Percentiles rank a stretch among this genome's conserved stretches.
Evolutionary conservation across 495 filamentous ascomycete genomes (phyloP).

Genomic region (Staphylotrichum tortipilum): DNA sequence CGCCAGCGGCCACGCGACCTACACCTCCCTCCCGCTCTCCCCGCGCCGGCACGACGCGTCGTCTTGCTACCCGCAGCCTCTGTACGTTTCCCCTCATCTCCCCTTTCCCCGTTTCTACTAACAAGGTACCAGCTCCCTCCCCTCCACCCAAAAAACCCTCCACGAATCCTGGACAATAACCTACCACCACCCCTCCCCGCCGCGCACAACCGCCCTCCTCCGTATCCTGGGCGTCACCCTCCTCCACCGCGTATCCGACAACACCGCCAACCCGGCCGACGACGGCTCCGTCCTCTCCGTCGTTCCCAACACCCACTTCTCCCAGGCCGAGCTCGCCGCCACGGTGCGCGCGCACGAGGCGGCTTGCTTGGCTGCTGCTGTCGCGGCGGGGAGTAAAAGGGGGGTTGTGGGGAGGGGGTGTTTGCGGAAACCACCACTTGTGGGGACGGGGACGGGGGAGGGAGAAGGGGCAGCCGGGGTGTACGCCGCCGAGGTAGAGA

Average conservation of each 20-base stretch:
- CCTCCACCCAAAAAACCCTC: conserved; percentile 1
- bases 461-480: not conserved
- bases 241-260: not conserved
- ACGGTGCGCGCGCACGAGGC: conserved; percentile 1
- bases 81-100: not conserved
- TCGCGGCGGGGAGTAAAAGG: not conserved
- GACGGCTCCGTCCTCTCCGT: conserved; percentile 9
- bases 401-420: not conserved
- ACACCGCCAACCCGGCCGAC: conserved; percentile 4
- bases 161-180: conserved; percentile 18
- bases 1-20: conserved; percentile 1
- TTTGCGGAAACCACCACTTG: no score
- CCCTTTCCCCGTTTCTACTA: not conserved
- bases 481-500: conserved; percentile 8
- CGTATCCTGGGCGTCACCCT: conserved; percentile 8
- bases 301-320: conserved; percentile 15
- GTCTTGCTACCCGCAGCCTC: not conserved
- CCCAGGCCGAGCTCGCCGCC: conserved; percentile 9
- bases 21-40: not conserved
- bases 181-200: conserved; percentile 8
- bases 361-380: not conserved
- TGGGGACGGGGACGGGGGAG: not conserved
- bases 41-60: not conserved
- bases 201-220: not conserved
- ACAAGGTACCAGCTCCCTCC: not conserved